Evolutionary conservation across 2,329 filamentous ascomycete species (phyloP), one percentile per base, ranked within the genome.

Genomic region (Cladosporium colombiae): DNA sequence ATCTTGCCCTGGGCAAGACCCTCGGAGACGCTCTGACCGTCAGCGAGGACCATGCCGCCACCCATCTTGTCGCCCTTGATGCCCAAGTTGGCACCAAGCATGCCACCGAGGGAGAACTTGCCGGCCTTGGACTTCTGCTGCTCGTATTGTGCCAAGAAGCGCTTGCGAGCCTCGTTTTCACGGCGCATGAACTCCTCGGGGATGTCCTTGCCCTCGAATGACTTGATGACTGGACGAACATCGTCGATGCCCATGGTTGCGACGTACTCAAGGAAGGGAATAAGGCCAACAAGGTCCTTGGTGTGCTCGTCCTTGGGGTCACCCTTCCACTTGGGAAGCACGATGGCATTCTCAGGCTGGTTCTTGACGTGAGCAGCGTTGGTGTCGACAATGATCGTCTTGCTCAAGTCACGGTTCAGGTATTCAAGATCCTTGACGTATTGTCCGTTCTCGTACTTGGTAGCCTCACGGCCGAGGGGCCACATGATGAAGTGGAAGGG

Each of bases 391-490:
- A 99, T 89, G 76, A 99, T 92, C 58, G 96, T 92, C 81, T 98
- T 98, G 70, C 91, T 95, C 37, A 97, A 86, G 75, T 97, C 93
- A 66, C 95, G 91, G 83, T 99, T 99, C 58, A 99, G 88, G 80
- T 97, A 98, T 2, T 93, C 93, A n/a, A 99, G 88, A 76, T 99
- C 95, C 92, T 99, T 99, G 80, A 99, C 87, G 74, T 98, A 93
- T 80, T 97, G 91, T 70, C 95, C 95, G 70, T 96, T 91, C 80
- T 97, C 91, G 78, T 97, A 99, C 74, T 93, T 91, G 67, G 95
- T 98, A n/a, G 94, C 95, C 79, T 99, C 95, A 64, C 95, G 88
- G 83, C 92, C 98, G 57, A 99, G 83, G 1, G 93, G 93, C 91
- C 93, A 98, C 81, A 93, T 90, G 77, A 98, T 93, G 78, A 98